A percentile compares a stretch with the other conserved stretches of the same genome.
Conservation (phyloP, 2,329 filamentous ascomycete genomes). For the Fusarium continuum region DNA sequence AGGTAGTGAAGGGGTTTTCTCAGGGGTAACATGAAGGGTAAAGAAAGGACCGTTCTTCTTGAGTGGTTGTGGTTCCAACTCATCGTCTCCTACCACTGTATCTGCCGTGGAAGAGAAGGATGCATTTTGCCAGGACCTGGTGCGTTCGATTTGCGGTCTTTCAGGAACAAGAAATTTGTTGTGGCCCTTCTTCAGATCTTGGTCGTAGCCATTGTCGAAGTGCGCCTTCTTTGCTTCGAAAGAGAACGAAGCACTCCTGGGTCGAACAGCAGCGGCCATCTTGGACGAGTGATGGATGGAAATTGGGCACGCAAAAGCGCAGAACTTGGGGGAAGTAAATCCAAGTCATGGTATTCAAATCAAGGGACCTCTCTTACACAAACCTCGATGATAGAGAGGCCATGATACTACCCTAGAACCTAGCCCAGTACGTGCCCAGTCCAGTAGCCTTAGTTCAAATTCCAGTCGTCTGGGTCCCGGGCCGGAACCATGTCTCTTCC, state of each 20-base stretch:
- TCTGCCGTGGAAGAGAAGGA: slow-evolving; percentile 22
- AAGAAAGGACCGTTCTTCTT: not conserved
- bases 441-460: not conserved
- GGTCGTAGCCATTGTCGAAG: not conserved
- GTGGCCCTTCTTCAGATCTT: not conserved
- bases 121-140: slow-evolving; percentile 1
- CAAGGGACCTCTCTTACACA: not conserved
- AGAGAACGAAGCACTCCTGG: not conserved
- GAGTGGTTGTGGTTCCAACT: not conserved
- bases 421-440: too few relatives aligned
- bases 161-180: not conserved
- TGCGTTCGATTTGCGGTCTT: not conserved
- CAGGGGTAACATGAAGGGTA: not conserved
- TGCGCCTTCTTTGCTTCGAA: not conserved
- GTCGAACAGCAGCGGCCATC: not conserved
- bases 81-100: slow-evolving; percentile 5
- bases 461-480: not conserved
- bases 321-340: not conserved
- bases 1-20: not conserved
- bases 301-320: not conserved
- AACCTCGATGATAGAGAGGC: not conserved
- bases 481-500: not conserved
- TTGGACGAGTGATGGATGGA: too few relatives aligned
- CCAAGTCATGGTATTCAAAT: not conserved
- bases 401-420: not conserved